phyloP scores from a whole-genome alignment of 1,139 yeast species.

The Suhomyces taliae region DNA sequence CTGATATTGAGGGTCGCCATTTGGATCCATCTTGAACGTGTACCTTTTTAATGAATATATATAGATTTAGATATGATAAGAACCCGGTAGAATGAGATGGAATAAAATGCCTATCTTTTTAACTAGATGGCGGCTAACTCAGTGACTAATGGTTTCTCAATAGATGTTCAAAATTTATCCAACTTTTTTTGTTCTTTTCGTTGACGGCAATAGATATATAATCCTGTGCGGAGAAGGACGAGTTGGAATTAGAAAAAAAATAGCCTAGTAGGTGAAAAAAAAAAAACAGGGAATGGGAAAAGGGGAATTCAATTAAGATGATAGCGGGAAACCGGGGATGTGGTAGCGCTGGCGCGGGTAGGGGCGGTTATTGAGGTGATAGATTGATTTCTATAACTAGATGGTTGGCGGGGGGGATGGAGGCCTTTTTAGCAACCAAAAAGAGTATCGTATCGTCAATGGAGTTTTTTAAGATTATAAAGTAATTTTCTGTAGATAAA shows the following conservation, averaged over 20 bases:
- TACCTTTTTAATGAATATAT: not conserved
- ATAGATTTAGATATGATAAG: not conserved
- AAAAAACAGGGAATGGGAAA: too few species aligned
- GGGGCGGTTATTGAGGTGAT: not conserved
- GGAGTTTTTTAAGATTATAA: not conserved
- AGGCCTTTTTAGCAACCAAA: not conserved
- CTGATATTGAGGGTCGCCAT: slow-evolving; percentile 8
- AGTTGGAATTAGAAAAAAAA: too few species aligned
- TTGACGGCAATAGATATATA: too few species aligned
- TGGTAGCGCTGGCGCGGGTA: not conserved
- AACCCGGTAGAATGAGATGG: not conserved
- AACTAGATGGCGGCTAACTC: too few species aligned
- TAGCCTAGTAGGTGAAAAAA: too few species aligned
- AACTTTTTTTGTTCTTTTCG: too few species aligned
- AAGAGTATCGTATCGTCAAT: not conserved
- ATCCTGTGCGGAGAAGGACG: too few species aligned
- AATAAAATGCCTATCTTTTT: too few species aligned
- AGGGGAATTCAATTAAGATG: too few species aligned
- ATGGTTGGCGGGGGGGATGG: not conserved
- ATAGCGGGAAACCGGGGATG: too few species aligned
- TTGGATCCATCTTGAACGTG: slow-evolving; percentile 4
- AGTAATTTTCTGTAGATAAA: not conserved
- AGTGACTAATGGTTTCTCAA: too few species aligned
- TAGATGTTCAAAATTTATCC: too few species aligned
- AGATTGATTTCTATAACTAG: not conserved